Evolutionary conservation across 2,329 filamentous ascomycete species (phyloP).

Genomic region (Fusarium sp.): DNA sequence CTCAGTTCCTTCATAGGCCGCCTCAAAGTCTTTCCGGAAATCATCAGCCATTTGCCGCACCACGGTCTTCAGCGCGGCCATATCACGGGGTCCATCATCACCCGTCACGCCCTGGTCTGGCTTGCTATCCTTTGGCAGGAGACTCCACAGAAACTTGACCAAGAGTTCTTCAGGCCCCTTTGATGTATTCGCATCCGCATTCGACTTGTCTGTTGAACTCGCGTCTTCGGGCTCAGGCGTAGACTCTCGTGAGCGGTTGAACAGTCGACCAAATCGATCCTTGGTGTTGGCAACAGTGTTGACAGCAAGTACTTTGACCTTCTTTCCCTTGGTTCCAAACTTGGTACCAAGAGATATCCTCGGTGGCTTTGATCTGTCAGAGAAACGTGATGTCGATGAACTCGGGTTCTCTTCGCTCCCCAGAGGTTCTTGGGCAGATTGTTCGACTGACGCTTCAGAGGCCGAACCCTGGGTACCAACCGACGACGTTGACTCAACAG

Average conservation of each 20-base stretch:
- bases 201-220: not conserved
- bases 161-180: not conserved
- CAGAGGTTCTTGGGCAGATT: not conserved
- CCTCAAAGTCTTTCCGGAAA: not conserved
- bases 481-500: not conserved
- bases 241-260: not conserved
- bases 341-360: not conserved
- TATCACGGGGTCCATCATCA: not conserved
- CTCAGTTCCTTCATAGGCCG: not conserved
- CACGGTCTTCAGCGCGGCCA: not conserved
- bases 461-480: not conserved
- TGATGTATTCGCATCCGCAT: not conserved
- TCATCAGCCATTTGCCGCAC: not conserved
- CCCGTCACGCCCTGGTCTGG: not conserved
- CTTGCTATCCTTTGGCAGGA: not conserved
- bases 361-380: not conserved
- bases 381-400: not conserved
- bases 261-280: not conserved
- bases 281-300: not conserved
- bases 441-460: not conserved
- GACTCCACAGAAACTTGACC: conserved; percentile 5
- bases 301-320: too few species aligned
- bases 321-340: not conserved
- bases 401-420: not conserved
- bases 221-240: not conserved